These are phyloP conservation scores for Pichia californica DNA, from an alignment of 805 yeast genomes.

Conservation along the genomic window DNA sequence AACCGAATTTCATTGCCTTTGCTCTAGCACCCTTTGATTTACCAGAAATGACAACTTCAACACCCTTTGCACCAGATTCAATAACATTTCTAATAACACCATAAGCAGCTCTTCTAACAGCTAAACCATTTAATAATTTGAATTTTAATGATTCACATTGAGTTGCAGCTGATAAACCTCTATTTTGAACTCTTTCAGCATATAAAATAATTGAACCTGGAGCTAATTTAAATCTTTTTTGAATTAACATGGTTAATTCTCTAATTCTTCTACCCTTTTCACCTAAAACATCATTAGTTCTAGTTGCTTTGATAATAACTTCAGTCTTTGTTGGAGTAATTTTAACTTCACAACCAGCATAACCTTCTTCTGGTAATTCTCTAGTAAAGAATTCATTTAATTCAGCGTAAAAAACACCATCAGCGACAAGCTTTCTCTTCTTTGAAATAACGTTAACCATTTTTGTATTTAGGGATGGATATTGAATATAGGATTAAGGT, in stretches of 20 bases:
- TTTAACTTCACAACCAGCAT: conserved; percentile 99
- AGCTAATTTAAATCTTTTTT: conserved; percentile 96
- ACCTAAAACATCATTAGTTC: conserved; percentile 98
- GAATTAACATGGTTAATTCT: conserved; percentile 94
- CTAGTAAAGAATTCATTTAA: conserved; percentile 99
- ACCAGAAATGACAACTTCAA: conserved; percentile 99
- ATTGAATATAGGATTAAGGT: background rate
- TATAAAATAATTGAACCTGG: conserved; percentile 89
- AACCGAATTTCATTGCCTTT: conserved; percentile 99
- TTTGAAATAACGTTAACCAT: conserved; percentile 63
- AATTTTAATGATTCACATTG: conserved; percentile 98
- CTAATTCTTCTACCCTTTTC: conserved; percentile 99
- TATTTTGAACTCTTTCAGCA: conserved; percentile 99
- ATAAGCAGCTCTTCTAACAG: conserved; percentile 99
- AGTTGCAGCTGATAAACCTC: conserved; percentile 99
- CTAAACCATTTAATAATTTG: conserved; percentile 97
- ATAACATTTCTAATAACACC: conserved; percentile 99
- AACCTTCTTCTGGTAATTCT: conserved; percentile 99
- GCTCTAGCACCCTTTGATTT: conserved; percentile 99
- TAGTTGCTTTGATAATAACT: conserved; percentile 97
- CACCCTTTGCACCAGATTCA: conserved; percentile 99
- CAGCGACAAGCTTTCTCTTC: conserved; percentile 99
- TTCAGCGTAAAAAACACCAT: conserved; percentile 99
- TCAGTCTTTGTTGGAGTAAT: conserved; percentile 97
- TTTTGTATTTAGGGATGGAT: conserved; percentile 10